phyloP scores from a whole-genome alignment of 805 yeast genomes.

The Starmera pachycereana region DNA sequence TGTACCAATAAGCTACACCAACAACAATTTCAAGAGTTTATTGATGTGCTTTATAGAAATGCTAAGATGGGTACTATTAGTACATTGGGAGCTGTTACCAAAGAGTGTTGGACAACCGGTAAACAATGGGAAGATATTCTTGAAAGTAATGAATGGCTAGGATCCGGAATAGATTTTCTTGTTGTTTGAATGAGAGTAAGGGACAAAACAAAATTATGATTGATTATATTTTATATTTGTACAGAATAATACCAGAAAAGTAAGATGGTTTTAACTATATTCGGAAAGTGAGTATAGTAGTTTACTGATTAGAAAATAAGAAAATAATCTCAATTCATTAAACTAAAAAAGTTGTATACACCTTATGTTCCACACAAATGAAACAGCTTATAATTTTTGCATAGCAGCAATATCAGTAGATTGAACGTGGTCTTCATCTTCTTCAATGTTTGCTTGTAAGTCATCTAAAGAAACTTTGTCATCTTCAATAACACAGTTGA shows the following conservation, averaged over 20 bases:
- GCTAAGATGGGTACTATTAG: slow-evolving; percentile 46
- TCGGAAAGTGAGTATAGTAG: no score
- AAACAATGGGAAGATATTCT: slow-evolving; percentile 33
- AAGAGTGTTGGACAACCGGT: slow-evolving; percentile 37
- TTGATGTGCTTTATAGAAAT: slow-evolving; percentile 33
- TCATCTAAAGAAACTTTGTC: slow-evolving; percentile 90
- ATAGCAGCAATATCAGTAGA: slow-evolving; percentile 98
- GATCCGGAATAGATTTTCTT: slow-evolving; percentile 40
- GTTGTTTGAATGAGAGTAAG: slow-evolving; percentile 10
- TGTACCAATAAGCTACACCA: slow-evolving; percentile 26
- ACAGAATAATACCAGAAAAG: slow-evolving; percentile 25
- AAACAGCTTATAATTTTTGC: slow-evolving; percentile 72
- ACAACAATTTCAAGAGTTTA: slow-evolving; percentile 19
- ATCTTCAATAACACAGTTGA: slow-evolving; percentile 97
- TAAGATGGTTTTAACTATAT: not conserved
- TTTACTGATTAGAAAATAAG: not conserved
- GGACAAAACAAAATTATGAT: not conserved
- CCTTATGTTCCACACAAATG: not conserved
- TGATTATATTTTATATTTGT: no score
- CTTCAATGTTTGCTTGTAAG: slow-evolving; percentile 65
- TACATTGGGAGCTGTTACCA: slow-evolving; percentile 31
- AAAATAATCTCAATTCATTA: not conserved
- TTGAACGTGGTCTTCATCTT: slow-evolving; percentile 98
- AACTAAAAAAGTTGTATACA: not conserved
- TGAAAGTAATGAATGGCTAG: slow-evolving; percentile 34